Percentiles rank a stretch among this genome's conserved stretches.
These are phyloP conservation scores for Liquidambar formosana DNA, from an alignment of 164 flowering plant genomes.

Conservation along the genomic window DNA sequence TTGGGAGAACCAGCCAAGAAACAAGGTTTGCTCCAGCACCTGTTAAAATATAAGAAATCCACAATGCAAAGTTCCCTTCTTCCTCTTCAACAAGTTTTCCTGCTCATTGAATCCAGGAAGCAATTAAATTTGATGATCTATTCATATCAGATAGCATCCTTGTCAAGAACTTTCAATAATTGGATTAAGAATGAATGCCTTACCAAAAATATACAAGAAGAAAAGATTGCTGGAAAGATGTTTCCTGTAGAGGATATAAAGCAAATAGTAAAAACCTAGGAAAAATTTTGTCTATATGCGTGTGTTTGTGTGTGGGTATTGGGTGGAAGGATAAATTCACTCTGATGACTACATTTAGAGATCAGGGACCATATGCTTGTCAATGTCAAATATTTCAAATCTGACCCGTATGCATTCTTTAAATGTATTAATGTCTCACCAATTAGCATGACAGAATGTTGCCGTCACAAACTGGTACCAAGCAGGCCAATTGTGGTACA, in stretches of 20 bases:
- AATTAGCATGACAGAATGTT: slow-evolving; percentile 93
- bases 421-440: slow-evolving; percentile 52
- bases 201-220: slow-evolving; percentile 96
- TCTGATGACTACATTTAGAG: slow-evolving; percentile 2
- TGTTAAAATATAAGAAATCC: slow-evolving; percentile 87
- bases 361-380: background rate
- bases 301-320: no score
- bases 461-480: slow-evolving; percentile 97
- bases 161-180: no score
- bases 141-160: no score
- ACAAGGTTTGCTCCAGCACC: slow-evolving; percentile 97
- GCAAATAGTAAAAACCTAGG: slow-evolving; percentile 8
- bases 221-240: slow-evolving; percentile 98
- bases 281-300: background rate
- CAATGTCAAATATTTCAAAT: background rate
- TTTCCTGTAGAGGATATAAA: slow-evolving; percentile 53
- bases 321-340: no score
- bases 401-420: background rate
- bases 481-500: slow-evolving; percentile 75
- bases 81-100: slow-evolving; percentile 99
- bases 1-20: slow-evolving; percentile 89
- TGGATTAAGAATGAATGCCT: slow-evolving; percentile 13
- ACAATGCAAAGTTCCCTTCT: slow-evolving; percentile 88
- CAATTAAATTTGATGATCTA: background rate
- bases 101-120: slow-evolving; percentile 17